Conservation (phyloP, 2,329 filamentous ascomycete species). For the Aureobasidium sp. region DNA sequence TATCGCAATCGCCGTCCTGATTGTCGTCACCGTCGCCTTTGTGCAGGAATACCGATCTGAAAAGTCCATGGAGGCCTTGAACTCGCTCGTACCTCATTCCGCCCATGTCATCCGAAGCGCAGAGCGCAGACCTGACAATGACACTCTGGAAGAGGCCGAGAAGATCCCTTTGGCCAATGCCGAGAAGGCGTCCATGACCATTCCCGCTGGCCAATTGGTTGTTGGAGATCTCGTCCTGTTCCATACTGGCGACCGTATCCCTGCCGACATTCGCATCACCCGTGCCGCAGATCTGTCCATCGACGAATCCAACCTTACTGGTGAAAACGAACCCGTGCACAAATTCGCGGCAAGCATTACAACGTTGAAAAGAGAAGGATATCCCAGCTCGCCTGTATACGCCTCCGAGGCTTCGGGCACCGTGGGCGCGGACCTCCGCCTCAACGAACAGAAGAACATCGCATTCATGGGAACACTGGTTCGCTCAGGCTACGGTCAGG, state of each 20-base stretch:
- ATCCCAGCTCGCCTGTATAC: constrained; percentile 49
- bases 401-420: constrained; percentile 52
- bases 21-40: constrained; percentile 93
- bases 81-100: constrained; percentile 87
- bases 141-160: constrained; percentile 16
- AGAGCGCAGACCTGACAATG: constrained; percentile 6
- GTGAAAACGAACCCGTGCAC: constrained; percentile 87
- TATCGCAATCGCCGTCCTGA: constrained; percentile 92
- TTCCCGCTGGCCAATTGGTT: constrained; percentile 80
- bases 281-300: constrained; percentile 84
- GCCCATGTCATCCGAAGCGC: constrained; percentile 75
- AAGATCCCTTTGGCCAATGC: constrained; percentile 47
- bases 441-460: constrained; percentile 78
- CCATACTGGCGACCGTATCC: constrained; percentile 91
- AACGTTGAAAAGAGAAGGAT: constrained; percentile 26
- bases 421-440: constrained; percentile 57
- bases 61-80: constrained; percentile 92
- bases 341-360: constrained; percentile 48
- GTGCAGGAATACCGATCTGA: constrained; percentile 97
- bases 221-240: constrained; percentile 91
- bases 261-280: constrained; percentile 91
- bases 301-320: constrained; percentile 93
- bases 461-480: constrained; percentile 98
- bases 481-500: constrained; percentile 89
- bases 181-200: constrained; percentile 71